phyloP scores from a whole-genome alignment of 805 yeast species.

The Metschnikowia gruessii region DNA sequence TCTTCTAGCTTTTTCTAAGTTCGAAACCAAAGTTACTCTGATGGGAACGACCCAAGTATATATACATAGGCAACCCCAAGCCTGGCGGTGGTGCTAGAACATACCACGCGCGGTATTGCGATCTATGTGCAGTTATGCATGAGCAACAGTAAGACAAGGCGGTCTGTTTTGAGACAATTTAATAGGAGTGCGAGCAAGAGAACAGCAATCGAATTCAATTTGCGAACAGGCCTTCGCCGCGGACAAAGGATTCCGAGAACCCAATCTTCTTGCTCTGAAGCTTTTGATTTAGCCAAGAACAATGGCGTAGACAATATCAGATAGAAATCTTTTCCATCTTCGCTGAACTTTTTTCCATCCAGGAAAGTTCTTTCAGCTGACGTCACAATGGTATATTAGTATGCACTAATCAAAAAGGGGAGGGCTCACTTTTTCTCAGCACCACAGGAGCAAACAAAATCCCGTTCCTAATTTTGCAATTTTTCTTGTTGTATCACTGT shows the following conservation, averaged over 20 bases:
- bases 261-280: not conserved
- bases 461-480: not conserved
- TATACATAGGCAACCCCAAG: constrained; percentile 8
- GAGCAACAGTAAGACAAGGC: constrained; percentile 7
- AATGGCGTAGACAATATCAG: not conserved
- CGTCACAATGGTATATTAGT: too few relatives aligned
- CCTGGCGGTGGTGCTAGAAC: constrained; percentile 7
- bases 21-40: not conserved
- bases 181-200: constrained; percentile 5
- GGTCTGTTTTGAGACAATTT: constrained; percentile 6
- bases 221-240: not conserved
- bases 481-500: not conserved
- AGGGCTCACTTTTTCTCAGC: not conserved
- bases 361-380: too few relatives aligned
- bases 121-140: constrained; percentile 8
- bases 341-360: too few relatives aligned
- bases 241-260: not conserved
- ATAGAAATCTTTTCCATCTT: too few relatives aligned
- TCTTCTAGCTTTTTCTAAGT: not conserved
- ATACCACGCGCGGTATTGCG: constrained; percentile 1
- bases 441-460: not conserved
- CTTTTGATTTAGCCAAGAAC: not conserved
- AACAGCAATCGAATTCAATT: not conserved
- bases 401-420: not conserved
- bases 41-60: not conserved